Evolutionary conservation across 139 green algal genomes (phyloP).

Genomic region (Spirogloea muscicola): DNA sequence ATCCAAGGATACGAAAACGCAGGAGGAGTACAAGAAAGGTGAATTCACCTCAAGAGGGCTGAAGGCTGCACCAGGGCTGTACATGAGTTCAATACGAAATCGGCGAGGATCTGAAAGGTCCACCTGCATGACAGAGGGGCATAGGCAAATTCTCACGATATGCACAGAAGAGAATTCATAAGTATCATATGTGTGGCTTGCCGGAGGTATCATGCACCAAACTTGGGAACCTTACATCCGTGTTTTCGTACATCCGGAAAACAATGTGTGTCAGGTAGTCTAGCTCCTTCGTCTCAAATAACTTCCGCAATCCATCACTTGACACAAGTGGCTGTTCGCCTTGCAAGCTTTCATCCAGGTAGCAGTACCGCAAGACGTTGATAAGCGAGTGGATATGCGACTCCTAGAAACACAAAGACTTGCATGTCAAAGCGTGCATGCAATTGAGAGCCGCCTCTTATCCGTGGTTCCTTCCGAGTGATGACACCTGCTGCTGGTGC

Average conservation of each 20-base stretch:
- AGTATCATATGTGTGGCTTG: no score
- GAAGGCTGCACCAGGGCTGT: constrained; percentile 50
- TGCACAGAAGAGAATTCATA: no score
- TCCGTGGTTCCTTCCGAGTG: no score
- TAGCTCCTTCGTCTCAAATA: constrained; percentile 52
- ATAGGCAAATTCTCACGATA: no score
- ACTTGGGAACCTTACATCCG: constrained; percentile 51
- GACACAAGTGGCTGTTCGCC: constrained; percentile 3
- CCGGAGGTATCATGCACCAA: no score
- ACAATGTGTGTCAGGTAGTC: constrained; percentile 96
- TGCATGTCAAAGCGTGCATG: no score
- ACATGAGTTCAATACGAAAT: constrained; percentile 83
- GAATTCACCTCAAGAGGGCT: constrained; percentile 51
- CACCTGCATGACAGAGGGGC: constrained; percentile 29
- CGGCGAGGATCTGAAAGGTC: constrained; percentile 58
- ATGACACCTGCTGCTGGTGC: no score
- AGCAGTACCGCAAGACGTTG: constrained; percentile 84
- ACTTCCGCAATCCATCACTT: constrained; percentile 1
- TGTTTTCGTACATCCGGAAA: constrained; percentile 93
- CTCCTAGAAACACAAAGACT: no score
- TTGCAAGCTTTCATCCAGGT: constrained; percentile 51
- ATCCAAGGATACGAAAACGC: no score
- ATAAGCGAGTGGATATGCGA: constrained; percentile 91
- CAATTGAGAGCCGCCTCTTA: no score
- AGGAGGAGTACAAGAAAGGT: no score